These are phyloP conservation scores for Lachancea lanzarotensis DNA, from an alignment of 805 yeast genomes.

Conservation along the genomic window DNA sequence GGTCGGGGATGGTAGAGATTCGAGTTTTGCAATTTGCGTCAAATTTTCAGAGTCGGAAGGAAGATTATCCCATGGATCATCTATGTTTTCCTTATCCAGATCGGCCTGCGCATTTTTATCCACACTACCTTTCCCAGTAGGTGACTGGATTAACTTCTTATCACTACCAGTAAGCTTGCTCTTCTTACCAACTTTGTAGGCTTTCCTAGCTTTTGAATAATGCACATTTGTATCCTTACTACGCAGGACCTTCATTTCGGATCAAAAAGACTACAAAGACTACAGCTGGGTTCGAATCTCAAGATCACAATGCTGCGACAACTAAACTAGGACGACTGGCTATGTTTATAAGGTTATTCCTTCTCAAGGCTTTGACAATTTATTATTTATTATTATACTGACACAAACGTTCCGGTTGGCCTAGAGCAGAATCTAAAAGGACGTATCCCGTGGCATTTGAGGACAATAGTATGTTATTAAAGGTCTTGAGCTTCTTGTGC, in stretches of 20 bases:
- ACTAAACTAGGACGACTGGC: neutral
- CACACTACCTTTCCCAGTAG: no score
- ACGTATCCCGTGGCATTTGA: neutral
- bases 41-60: neutral
- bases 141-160: no score
- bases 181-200: conserved; percentile 1
- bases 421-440: neutral
- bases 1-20: neutral
- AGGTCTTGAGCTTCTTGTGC: no score
- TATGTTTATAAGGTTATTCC: no score
- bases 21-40: neutral
- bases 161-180: no score
- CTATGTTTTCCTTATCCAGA: neutral
- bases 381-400: neutral
- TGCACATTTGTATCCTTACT: conserved; percentile 7
- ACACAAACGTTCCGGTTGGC: neutral
- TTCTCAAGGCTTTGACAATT: neutral
- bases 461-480: no score
- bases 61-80: neutral
- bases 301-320: neutral
- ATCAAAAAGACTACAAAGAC: neutral
- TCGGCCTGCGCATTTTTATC: neutral
- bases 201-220: neutral
- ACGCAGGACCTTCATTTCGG: conserved; percentile 4
- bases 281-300: no score